Evolutionary conservation across 306 rosid genomes (phyloP).

Genomic region (Parietaria judaica): DNA sequence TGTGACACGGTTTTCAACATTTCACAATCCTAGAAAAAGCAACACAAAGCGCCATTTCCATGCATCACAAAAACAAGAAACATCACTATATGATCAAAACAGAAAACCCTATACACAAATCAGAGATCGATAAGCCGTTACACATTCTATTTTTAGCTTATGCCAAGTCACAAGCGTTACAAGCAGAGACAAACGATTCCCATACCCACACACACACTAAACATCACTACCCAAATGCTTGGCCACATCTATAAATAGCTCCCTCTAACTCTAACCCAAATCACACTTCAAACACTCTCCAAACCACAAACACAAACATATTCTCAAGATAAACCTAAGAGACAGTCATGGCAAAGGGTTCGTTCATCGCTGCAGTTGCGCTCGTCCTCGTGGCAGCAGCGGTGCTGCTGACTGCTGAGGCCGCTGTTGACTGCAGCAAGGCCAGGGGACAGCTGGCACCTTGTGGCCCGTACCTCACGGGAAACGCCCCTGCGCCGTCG

Average conservation of each 20-base stretch:
- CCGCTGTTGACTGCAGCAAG: neutral
- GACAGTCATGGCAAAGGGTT: constrained; percentile 1
- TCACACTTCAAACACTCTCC: neutral
- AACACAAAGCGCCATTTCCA: too few relatives aligned
- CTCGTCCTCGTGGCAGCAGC: neutral
- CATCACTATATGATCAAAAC: too few relatives aligned
- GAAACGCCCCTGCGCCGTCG: too few relatives aligned
- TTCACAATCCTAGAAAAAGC: too few relatives aligned
- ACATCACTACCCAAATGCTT: too few relatives aligned
- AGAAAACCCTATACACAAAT: neutral
- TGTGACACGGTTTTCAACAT: too few relatives aligned
- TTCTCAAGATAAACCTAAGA: neutral
- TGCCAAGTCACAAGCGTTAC: too few relatives aligned
- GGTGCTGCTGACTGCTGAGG: neutral
- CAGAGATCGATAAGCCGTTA: neutral
- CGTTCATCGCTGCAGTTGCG: neutral
- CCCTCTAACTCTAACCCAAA: too few relatives aligned
- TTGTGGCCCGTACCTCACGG: neutral
- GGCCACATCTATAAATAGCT: too few relatives aligned
- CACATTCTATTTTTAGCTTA: neutral
- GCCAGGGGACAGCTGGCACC: neutral
- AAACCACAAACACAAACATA: neutral
- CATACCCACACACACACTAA: too few relatives aligned
- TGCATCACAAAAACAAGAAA: too few relatives aligned
- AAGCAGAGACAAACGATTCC: too few relatives aligned